These are phyloP conservation scores for Pirum gemmata DNA, from an alignment of 78 protist genomes.

Conservation along the genomic window DNA sequence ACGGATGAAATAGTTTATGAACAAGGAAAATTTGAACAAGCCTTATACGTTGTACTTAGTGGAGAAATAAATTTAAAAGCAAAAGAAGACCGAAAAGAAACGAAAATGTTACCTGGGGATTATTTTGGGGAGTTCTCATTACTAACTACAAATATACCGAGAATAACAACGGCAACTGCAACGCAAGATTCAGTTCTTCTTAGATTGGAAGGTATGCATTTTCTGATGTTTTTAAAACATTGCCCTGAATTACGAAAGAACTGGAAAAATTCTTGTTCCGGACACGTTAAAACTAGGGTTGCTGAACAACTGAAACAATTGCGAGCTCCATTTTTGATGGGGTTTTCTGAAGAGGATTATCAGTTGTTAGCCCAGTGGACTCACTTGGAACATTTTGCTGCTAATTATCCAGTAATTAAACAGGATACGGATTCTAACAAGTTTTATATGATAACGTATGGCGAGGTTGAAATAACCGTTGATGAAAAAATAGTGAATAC, in stretches of 20 bases:
- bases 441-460: slow-evolving; percentile 16
- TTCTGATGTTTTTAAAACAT: background rate
- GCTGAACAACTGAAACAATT: background rate
- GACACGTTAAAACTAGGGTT: background rate
- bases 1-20: no score
- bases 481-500: background rate
- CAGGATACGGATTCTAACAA: background rate
- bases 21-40: no score
- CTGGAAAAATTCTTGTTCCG: no score
- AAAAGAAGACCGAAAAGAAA: no score
- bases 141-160: background rate
- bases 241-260: background rate
- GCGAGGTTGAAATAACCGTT: slow-evolving; percentile 15
- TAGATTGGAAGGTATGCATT: background rate
- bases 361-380: background rate
- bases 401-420: background rate
- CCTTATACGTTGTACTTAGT: no score
- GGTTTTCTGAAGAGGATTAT: slow-evolving; percentile 5
- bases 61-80: no score
- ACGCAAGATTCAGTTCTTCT: background rate
- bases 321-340: slow-evolving; percentile 15
- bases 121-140: slow-evolving; percentile 1
- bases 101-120: background rate
- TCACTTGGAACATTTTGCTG: background rate
- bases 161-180: background rate